These are phyloP conservation scores for Ustilago curta DNA, from an alignment of 1,284 basidiomycete species.

Conservation along the genomic window DNA sequence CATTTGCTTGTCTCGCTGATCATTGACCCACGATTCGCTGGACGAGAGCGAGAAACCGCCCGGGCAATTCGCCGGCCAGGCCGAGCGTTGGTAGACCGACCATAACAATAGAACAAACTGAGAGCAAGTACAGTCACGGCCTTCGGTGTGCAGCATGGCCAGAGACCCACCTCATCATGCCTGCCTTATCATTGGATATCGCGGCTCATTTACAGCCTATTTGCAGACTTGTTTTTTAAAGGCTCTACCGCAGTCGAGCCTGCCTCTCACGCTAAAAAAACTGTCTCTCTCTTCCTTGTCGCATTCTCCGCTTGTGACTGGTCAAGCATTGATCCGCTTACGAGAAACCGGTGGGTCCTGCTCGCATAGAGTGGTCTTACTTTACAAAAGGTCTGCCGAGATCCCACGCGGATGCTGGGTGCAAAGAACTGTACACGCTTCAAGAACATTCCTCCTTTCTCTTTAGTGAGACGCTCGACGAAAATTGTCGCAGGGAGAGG, in stretches of 20 bases:
- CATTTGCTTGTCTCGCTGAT: not conserved
- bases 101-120: too few species aligned
- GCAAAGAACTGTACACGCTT: too few species aligned
- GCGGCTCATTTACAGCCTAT: not conserved
- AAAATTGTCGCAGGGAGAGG: too few species aligned
- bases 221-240: too few species aligned
- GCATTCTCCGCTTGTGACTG: conserved; percentile 1
- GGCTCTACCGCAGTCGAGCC: conserved; percentile 5
- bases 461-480: too few species aligned
- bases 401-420: too few species aligned
- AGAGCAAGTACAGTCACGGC: too few species aligned
- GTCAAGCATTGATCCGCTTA: not conserved
- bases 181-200: not conserved
- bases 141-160: too few species aligned
- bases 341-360: not conserved
- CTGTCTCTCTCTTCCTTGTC: not conserved
- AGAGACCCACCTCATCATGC: too few species aligned
- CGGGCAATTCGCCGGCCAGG: conserved; percentile 9
- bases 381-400: not conserved
- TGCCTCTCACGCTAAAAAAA: conserved; percentile 1
- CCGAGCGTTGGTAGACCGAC: too few species aligned
- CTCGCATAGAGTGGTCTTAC: not conserved
- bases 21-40: conserved; percentile 5
- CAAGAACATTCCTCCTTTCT: too few species aligned
- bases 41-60: not conserved